Conservation (phyloP, 768 basidiomycete species). For the Suillus occidentalis region DNA sequence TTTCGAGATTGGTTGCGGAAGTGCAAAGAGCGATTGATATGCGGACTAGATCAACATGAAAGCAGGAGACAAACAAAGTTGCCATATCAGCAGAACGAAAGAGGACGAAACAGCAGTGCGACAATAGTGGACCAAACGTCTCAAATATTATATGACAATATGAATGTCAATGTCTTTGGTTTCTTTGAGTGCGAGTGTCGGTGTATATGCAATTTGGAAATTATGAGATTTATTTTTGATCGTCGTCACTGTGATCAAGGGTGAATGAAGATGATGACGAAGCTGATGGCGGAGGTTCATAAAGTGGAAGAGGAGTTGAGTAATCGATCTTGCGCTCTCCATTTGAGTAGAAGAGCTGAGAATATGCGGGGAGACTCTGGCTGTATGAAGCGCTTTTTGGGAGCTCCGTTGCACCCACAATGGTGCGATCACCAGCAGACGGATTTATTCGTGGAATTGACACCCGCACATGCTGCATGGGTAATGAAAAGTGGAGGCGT, state of each 20-base stretch:
- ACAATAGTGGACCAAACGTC: slow-evolving; percentile 3
- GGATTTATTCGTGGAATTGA: slow-evolving; percentile 18
- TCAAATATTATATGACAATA: neutral
- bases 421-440: slow-evolving; percentile 5
- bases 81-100: neutral
- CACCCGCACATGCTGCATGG: slow-evolving; percentile 51
- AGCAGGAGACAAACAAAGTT: slow-evolving; percentile 1
- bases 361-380: slow-evolving; percentile 65
- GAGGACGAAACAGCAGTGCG: neutral
- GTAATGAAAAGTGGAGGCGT: slow-evolving; percentile 41
- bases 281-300: slow-evolving; percentile 42
- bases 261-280: slow-evolving; percentile 9
- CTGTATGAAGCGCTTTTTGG: slow-evolving; percentile 21
- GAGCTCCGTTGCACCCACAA: slow-evolving; percentile 6
- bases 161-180: neutral
- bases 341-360: slow-evolving; percentile 72
- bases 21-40: slow-evolving; percentile 7
- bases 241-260: slow-evolving; percentile 6
- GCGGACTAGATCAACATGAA: slow-evolving; percentile 15
- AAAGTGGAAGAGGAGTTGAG: slow-evolving; percentile 61
- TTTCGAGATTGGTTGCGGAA: neutral
- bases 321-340: slow-evolving; percentile 74
- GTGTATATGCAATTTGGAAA: neutral
- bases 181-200: neutral
- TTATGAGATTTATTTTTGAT: slow-evolving; percentile 10